Base-by-base conservation (phyloP, 306 rosid genomes). In the Corylus avellana region DNA sequence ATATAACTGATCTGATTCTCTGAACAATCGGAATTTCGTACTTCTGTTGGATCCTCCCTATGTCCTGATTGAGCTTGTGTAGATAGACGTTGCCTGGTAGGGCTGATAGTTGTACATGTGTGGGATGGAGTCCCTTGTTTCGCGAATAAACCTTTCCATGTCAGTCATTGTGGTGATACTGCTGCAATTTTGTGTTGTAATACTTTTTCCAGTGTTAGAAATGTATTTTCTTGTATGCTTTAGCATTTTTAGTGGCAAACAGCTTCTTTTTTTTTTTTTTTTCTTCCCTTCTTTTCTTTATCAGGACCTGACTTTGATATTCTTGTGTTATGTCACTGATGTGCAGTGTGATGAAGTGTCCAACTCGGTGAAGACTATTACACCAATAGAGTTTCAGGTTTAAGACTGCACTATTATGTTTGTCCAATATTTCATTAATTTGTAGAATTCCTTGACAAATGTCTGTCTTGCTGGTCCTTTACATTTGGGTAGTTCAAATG, bases 361-460 rank as follows among this genome's bases (percentile, higher is more conserved):
- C 20, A 74, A 54, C 71, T 17, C 67, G 35, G 89, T 88, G 86
- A 91, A 70, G 85, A 91, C 92, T 14, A 16, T 57, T 22, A 91
- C 84, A 8, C 92, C 95, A 53, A 79, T 85, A 37, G 83, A 84
- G 77, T 91, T 91, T 79, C 77, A 91, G 95, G 95, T 91, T 80
- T 73, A 8, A 35, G 69, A 54, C 68, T 59, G 58, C 42, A 10
- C 32, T 58, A 27, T 12, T 6, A 54, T 39, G n/a, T 35, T 25
- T 72, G 42, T 18, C 61, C 58, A 18, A 51, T 62, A 58, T 82
- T 74, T 75, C 77, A 57, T 76, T 55, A 17, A 35, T 70, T 35
- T 64, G 47, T 64, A 14, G 70, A 32, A 16, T 32, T 64, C 22
- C 70, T 13, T 35, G 70, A 32, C 9, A 64, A 64, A 64, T 17